phyloP scores from a whole-genome alignment of 2,329 filamentous ascomycete species.

The Thielaviopsis musarum region DNA sequence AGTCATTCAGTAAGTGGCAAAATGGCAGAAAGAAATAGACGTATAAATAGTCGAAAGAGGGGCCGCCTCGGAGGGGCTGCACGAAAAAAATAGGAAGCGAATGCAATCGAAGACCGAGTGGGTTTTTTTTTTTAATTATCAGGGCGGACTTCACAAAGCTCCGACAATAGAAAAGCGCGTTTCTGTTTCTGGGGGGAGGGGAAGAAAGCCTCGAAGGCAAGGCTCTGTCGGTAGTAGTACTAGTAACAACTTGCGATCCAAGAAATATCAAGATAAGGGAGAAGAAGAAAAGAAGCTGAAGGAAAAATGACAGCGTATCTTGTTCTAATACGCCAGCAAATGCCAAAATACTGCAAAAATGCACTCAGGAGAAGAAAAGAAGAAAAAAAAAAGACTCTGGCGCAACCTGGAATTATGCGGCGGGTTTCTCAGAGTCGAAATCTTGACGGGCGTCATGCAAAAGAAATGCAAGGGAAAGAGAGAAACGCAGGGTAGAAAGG shows the following conservation, averaged over 20 bases:
- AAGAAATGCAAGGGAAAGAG: too few relatives aligned
- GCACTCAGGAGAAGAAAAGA: neutral
- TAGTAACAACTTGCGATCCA: neutral
- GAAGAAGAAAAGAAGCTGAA: too few relatives aligned
- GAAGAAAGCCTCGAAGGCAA: neutral
- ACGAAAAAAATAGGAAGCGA: neutral
- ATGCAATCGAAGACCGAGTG: neutral
- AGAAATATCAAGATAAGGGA: neutral
- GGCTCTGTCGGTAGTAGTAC: neutral
- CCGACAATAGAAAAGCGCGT: neutral
- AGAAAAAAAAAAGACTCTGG: neutral
- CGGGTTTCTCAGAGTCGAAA: neutral
- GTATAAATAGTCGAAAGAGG: neutral
- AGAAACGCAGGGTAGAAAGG: too few relatives aligned
- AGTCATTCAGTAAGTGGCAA: neutral
- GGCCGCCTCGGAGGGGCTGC: neutral
- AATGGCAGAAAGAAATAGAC: neutral
- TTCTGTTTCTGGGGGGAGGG: neutral
- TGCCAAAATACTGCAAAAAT: neutral
- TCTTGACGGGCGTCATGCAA: neutral
- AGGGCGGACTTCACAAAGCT: neutral
- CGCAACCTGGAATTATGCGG: neutral
- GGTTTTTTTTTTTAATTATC: neutral
- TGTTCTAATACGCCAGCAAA: neutral
- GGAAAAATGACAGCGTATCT: neutral